phyloP scores from a whole-genome alignment of 805 yeast species.

The Saccharomycopsis oosterbeekiorum region DNA sequence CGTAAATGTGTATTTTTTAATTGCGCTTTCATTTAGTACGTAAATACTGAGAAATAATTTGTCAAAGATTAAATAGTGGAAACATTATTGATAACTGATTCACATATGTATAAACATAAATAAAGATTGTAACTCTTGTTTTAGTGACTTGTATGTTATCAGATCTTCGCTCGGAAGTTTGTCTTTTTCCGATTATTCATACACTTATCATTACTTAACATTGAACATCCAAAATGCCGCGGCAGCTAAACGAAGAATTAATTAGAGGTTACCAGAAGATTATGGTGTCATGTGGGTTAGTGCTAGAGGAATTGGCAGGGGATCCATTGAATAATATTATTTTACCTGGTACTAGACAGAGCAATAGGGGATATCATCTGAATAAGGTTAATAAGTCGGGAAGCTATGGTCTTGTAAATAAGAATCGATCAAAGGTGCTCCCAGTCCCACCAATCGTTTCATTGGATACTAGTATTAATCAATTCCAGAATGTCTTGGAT shows the following conservation, averaged over 20 bases:
- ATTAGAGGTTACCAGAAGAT: slow-evolving; percentile 7
- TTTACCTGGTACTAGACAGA: slow-evolving; percentile 5
- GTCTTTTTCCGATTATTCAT: too few relatives aligned
- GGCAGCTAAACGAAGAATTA: slow-evolving; percentile 14
- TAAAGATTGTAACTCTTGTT: too few relatives aligned
- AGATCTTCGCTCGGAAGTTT: too few relatives aligned
- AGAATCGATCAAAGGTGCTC: not conserved
- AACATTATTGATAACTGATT: too few relatives aligned
- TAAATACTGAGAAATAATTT: too few relatives aligned
- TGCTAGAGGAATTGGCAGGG: slow-evolving; percentile 15
- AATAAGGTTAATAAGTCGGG: not conserved
- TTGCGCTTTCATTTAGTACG: too few relatives aligned
- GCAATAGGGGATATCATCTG: not conserved
- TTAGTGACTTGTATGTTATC: too few relatives aligned
- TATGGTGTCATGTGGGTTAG: slow-evolving; percentile 6
- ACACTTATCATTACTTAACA: too few relatives aligned
- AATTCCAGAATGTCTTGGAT: slow-evolving; percentile 13
- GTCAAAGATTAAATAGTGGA: too few relatives aligned
- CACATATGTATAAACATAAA: too few relatives aligned
- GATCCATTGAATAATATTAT: slow-evolving; percentile 16
- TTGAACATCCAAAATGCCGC: not conserved
- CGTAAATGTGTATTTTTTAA: too few relatives aligned
- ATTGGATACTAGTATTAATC: slow-evolving; percentile 12
- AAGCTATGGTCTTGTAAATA: slow-evolving; percentile 1
- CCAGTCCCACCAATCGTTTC: not conserved